Evolutionary conservation across 495 filamentous ascomycete genomes (phyloP).

Genomic region (Pyrenula massariospora): DNA sequence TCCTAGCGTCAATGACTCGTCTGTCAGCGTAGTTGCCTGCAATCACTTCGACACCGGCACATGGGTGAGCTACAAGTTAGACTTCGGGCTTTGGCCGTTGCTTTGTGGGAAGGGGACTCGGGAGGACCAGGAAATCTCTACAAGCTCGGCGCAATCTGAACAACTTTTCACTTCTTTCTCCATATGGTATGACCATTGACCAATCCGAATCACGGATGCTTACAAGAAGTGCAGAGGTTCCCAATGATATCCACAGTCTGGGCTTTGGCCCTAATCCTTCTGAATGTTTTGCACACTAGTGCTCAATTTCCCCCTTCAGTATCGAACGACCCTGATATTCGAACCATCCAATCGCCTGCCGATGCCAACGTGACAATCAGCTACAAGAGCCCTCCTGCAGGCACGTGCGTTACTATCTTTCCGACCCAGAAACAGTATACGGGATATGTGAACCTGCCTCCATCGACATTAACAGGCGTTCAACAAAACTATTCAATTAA

Average conservation of each 20-base stretch:
- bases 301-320: constrained; percentile 7
- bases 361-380: constrained; percentile 46
- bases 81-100: background rate
- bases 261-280: background rate
- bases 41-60: background rate
- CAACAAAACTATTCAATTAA: constrained; percentile 53
- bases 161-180: too few species aligned
- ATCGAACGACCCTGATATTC: constrained; percentile 9
- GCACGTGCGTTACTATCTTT: constrained; percentile 42
- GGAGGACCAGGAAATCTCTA: too few species aligned
- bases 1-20: background rate
- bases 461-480: constrained; percentile 29
- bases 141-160: too few species aligned
- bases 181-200: too few species aligned
- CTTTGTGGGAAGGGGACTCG: background rate
- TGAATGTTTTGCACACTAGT: background rate
- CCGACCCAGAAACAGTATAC: constrained; percentile 39
- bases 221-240: background rate
- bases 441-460: constrained; percentile 34
- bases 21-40: background rate
- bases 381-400: constrained; percentile 44
- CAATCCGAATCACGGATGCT: background rate
- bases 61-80: background rate
- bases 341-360: constrained; percentile 41
- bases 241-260: background rate